Evolutionary conservation across 2,329 filamentous ascomycete species (phyloP).

Genomic region (Celoporthe dispersa): DNA sequence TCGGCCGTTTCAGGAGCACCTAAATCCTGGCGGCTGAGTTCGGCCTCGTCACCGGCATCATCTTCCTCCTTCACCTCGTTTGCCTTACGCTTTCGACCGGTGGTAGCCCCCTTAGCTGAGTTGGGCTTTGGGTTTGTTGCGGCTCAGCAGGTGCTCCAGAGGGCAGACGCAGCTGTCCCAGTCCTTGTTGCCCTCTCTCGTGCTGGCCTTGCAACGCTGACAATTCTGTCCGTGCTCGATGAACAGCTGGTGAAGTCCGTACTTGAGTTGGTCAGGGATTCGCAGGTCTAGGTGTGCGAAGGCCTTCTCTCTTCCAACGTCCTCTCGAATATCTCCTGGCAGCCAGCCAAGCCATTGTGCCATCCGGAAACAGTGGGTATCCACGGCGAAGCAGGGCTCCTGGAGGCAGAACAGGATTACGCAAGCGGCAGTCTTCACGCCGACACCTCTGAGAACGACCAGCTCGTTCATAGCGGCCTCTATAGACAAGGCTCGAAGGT

Average conservation of each 20-base stretch:
- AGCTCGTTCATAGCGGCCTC: conserved; percentile 57
- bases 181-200: conserved; percentile 60
- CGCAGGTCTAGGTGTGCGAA: conserved; percentile 58
- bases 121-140: not conserved
- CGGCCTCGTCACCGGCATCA: not conserved
- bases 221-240: conserved; percentile 58
- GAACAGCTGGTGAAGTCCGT: conserved; percentile 59
- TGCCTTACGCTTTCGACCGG: not conserved
- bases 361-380: conserved; percentile 60
- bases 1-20: not conserved
- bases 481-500: conserved; percentile 50
- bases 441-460: conserved; percentile 55
- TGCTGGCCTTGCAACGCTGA: conserved; percentile 52
- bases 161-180: conserved; percentile 61
- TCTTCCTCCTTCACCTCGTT: conserved; percentile 1
- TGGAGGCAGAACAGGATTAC: conserved; percentile 61
- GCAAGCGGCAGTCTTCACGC: conserved; percentile 61
- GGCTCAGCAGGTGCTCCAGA: conserved; percentile 45
- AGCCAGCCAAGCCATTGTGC: conserved; percentile 59
- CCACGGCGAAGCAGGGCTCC: conserved; percentile 59
- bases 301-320: conserved; percentile 42
- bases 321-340: conserved; percentile 51
- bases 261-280: conserved; percentile 58
- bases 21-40: not conserved
- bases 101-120: conserved; percentile 6